These are phyloP conservation scores for Phytopythium boreale DNA, from an alignment of 352 stramenopile species.

Conservation along the genomic window DNA sequence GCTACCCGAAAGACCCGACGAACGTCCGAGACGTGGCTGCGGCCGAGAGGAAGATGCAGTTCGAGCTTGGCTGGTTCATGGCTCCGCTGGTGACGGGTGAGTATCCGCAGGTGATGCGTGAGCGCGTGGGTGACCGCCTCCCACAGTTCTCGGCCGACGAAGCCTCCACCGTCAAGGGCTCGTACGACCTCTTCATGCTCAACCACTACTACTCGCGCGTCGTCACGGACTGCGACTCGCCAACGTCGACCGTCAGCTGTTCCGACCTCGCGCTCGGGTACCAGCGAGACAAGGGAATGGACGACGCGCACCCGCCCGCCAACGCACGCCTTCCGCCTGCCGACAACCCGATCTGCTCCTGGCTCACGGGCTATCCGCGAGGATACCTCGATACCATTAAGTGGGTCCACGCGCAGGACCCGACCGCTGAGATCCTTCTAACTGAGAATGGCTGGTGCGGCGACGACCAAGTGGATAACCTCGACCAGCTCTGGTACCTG, in stretches of 20 bases:
- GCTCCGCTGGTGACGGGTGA: constrained; percentile 85
- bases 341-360: constrained; percentile 14
- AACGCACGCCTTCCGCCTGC: constrained; percentile 34
- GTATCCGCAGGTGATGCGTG: constrained; percentile 88
- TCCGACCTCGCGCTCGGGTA: constrained; percentile 30
- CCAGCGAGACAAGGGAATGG: constrained; percentile 45
- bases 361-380: constrained; percentile 22
- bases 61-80: constrained; percentile 87
- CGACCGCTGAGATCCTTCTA: constrained; percentile 17
- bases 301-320: constrained; percentile 47
- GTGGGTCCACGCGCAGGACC: constrained; percentile 33
- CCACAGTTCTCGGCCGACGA: constrained; percentile 81
- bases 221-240: constrained; percentile 35
- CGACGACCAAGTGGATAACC: constrained; percentile 18
- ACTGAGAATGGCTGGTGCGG: constrained; percentile 30
- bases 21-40: constrained; percentile 38
- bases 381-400: constrained; percentile 37
- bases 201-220: constrained; percentile 89
- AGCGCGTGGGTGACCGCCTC: constrained; percentile 66
- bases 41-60: constrained; percentile 78
- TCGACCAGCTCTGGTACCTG: constrained; percentile 47
- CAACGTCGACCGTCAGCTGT: constrained; percentile 24
- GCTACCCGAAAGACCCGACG: constrained; percentile 69
- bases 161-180: constrained; percentile 58
- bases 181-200: constrained; percentile 92